Percentiles rank a stretch among this genome's conserved stretches.
Evolutionary conservation across 495 filamentous ascomycete genomes (phyloP).

Genomic region (Clavariopsis aquatica): DNA sequence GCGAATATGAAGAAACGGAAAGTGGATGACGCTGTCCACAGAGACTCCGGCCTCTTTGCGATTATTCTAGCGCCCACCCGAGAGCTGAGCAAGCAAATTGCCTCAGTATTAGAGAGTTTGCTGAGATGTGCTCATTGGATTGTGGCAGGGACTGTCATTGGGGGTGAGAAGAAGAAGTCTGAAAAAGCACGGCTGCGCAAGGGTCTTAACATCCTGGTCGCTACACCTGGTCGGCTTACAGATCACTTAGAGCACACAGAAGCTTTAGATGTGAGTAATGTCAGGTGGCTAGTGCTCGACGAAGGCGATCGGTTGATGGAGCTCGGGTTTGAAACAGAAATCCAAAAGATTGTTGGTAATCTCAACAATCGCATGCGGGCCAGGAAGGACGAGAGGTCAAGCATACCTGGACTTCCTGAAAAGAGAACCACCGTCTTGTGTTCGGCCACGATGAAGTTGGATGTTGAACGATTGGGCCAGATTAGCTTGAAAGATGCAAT

Average conservation of each 20-base stretch:
- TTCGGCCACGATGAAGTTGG: slow-evolving; percentile 96
- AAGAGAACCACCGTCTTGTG: slow-evolving; percentile 86
- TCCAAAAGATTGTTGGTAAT: slow-evolving; percentile 76
- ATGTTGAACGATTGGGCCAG: slow-evolving; percentile 85
- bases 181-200: slow-evolving; percentile 92
- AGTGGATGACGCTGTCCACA: slow-evolving; percentile 57
- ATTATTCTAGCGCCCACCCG: slow-evolving; percentile 89
- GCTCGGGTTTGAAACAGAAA: slow-evolving; percentile 89
- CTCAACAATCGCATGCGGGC: slow-evolving; percentile 58
- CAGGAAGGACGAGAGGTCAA: slow-evolving; percentile 45
- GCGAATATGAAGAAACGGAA: slow-evolving; percentile 46
- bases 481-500: slow-evolving; percentile 92
- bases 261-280: slow-evolving; percentile 80
- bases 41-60: slow-evolving; percentile 87
- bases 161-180: slow-evolving; percentile 95
- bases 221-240: slow-evolving; percentile 83
- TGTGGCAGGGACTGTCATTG: slow-evolving; percentile 87
- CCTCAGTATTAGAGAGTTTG: slow-evolving; percentile 75
- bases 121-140: slow-evolving; percentile 85
- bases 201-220: slow-evolving; percentile 91
- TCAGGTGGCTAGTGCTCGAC: slow-evolving; percentile 90
- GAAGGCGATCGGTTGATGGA: slow-evolving; percentile 98
- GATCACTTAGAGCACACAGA: slow-evolving; percentile 93
- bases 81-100: slow-evolving; percentile 91
- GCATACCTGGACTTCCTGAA: slow-evolving; percentile 61